A percentile compares a stretch with the other conserved stretches of the same genome.
Evolutionary conservation across 768 basidiomycete species (phyloP).

Genomic region (Rhodotorula babjevae): DNA sequence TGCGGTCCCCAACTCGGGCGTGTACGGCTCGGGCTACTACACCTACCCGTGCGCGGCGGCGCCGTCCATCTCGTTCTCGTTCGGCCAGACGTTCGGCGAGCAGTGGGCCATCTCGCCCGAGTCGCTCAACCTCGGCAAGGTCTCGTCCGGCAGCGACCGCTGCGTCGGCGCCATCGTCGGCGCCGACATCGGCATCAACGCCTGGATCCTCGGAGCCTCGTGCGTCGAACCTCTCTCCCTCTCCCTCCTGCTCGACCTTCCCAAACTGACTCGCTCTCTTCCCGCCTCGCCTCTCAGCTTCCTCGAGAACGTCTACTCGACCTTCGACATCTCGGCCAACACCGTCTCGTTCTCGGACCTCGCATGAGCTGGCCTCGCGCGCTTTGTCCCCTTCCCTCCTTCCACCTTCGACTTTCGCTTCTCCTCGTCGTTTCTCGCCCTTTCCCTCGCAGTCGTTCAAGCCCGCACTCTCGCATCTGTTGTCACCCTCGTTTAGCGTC

Average conservation of each 20-base stretch:
- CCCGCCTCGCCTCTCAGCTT: conserved; percentile 14
- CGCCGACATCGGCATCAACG: conserved; percentile 35
- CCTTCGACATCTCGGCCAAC: conserved; percentile 32
- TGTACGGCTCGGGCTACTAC: conserved; percentile 46
- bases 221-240: neutral
- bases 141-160: conserved; percentile 15
- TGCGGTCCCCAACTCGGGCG: conserved; percentile 49
- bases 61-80: conserved; percentile 52
- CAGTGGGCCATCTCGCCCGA: conserved; percentile 52
- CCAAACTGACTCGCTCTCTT: neutral
- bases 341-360: conserved; percentile 37
- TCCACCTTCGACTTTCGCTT: neutral
- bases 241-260: neutral
- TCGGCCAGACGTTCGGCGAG: conserved; percentile 49
- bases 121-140: conserved; percentile 51
- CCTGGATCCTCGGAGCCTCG: conserved; percentile 39
- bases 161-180: conserved; percentile 41
- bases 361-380: conserved; percentile 1
- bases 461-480: neutral
- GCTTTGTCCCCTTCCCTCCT: neutral
- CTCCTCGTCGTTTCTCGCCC: neutral
- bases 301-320: conserved; percentile 40
- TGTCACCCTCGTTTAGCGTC: too few species aligned
- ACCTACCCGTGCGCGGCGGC: conserved; percentile 42
- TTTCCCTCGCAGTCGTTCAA: neutral